These are phyloP conservation scores for Russula ochroleuca DNA, from an alignment of 768 basidiomycete genomes.

Conservation along the genomic window DNA sequence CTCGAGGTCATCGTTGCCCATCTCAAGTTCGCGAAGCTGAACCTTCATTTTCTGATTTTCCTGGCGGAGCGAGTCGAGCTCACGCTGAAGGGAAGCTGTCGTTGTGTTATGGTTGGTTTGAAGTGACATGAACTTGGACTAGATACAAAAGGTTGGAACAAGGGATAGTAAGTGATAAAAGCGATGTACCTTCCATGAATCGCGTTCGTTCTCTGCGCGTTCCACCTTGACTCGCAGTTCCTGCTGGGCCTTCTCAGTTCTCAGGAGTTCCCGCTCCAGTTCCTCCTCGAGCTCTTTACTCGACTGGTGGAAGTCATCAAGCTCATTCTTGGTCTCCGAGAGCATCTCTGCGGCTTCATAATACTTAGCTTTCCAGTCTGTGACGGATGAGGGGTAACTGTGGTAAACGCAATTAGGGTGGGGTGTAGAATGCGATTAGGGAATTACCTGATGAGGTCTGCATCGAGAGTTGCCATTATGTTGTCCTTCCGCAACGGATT, in stretches of 20 bases:
- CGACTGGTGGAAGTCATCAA: conserved; percentile 81
- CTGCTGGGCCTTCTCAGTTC: conserved; percentile 80
- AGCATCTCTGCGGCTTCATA: conserved; percentile 82
- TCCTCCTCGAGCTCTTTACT: conserved; percentile 93
- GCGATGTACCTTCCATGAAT: conserved; percentile 85
- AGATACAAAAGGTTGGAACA: conserved; percentile 25
- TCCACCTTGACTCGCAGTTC: conserved; percentile 70
- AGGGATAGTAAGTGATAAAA: conserved; percentile 1
- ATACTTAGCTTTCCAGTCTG: conserved; percentile 77
- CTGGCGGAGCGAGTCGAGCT: conserved; percentile 77
- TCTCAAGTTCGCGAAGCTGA: conserved; percentile 83
- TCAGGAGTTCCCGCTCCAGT: conserved; percentile 83
- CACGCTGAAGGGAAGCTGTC: conserved; percentile 84
- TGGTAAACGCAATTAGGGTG: conserved; percentile 18
- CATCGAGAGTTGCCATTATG: conserved; percentile 57
- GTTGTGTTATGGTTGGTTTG: conserved; percentile 91
- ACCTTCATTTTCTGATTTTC: conserved; percentile 67
- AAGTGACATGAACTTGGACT: conserved; percentile 82
- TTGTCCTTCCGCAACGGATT: conserved; percentile 57
- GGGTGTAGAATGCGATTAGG: conserved; percentile 12
- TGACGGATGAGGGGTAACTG: conserved; percentile 47
- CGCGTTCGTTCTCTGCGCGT: conserved; percentile 68
- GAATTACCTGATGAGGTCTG: conserved; percentile 55
- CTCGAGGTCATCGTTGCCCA: conserved; percentile 98
- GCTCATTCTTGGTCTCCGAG: conserved; percentile 75